phyloP scores from a whole-genome alignment of 2,329 filamentous ascomycete species.

The Hysterium pulicare region DNA sequence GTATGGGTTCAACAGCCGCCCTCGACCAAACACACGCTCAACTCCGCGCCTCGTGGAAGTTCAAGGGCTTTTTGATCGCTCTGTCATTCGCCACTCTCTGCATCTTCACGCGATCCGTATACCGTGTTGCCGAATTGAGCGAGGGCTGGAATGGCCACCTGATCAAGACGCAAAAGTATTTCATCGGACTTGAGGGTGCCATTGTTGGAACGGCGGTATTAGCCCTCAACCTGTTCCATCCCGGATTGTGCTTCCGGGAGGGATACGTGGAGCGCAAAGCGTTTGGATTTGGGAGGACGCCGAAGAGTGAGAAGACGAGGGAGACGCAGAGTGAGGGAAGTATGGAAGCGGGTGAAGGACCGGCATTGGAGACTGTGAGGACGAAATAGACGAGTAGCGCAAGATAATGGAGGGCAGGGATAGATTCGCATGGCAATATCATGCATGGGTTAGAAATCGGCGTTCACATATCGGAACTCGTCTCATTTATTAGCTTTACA shows the following conservation, averaged over 20 bases:
- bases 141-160: slow-evolving; percentile 60
- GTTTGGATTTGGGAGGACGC: slow-evolving; percentile 18
- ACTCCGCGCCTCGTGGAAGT: slow-evolving; percentile 37
- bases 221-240: slow-evolving; percentile 35
- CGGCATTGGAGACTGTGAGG: no score
- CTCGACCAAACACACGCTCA: slow-evolving; percentile 23
- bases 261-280: slow-evolving; percentile 16
- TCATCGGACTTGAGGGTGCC: slow-evolving; percentile 38
- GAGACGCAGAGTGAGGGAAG: slow-evolving; percentile 5
- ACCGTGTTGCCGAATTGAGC: slow-evolving; percentile 63
- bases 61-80: slow-evolving; percentile 55
- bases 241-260: slow-evolving; percentile 35
- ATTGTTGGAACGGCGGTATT: slow-evolving; percentile 31
- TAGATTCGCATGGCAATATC: no score
- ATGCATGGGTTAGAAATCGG: no score
- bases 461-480: no score
- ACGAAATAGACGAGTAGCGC: no score
- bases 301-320: slow-evolving; percentile 8
- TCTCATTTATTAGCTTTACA: no score
- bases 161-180: slow-evolving; percentile 45
- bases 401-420: no score
- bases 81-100: slow-evolving; percentile 57
- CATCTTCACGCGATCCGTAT: slow-evolving; percentile 63
- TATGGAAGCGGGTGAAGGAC: slow-evolving; percentile 6
- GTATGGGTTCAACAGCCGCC: slow-evolving; percentile 19